phyloP scores from a whole-genome alignment of 768 basidiomycete genomes.

The Megacollybia marginata region DNA sequence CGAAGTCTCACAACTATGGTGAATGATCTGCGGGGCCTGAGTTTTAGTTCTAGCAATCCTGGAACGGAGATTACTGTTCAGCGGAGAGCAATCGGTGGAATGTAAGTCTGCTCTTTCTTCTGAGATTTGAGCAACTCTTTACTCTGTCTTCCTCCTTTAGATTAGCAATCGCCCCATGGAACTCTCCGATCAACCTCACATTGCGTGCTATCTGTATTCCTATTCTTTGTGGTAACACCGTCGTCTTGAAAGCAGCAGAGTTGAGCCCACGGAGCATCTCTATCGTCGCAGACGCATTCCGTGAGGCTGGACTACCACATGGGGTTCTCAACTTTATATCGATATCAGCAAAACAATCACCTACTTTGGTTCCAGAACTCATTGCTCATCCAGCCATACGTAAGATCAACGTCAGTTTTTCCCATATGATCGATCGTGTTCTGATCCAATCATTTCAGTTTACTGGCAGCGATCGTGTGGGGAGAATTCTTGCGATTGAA shows the following conservation, averaged over 20 bases:
- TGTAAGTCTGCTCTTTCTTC: conserved; percentile 29
- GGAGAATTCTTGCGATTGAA: conserved; percentile 43
- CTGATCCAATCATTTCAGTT: conserved; percentile 24
- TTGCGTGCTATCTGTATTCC: conserved; percentile 38
- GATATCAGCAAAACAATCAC: conserved; percentile 34
- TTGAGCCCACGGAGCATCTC: conserved; percentile 39
- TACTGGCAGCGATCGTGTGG: conserved; percentile 49
- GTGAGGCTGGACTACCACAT: conserved; percentile 53
- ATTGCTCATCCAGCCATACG: conserved; percentile 48
- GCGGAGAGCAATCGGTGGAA: conserved; percentile 42
- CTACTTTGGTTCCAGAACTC: conserved; percentile 38
- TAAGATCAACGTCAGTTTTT: conserved; percentile 37
- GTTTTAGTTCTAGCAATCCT: conserved; percentile 32
- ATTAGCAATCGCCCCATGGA: conserved; percentile 51
- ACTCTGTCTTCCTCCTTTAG: too few relatives aligned
- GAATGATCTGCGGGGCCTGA: conserved; percentile 33
- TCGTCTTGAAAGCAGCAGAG: conserved; percentile 47
- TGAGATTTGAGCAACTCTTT: too few relatives aligned
- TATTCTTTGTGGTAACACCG: conserved; percentile 49
- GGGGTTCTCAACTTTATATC: conserved; percentile 54
- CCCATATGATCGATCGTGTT: not conserved
- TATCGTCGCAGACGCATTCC: conserved; percentile 37
- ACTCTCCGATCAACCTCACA: conserved; percentile 39
- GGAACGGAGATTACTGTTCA: conserved; percentile 39
- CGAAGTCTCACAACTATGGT: conserved; percentile 26